Percentiles rank a stretch among this genome's conserved stretches.
These are phyloP conservation scores for Trichoderma semiorbis DNA, from an alignment of 2,329 filamentous ascomycete genomes.

Conservation along the genomic window DNA sequence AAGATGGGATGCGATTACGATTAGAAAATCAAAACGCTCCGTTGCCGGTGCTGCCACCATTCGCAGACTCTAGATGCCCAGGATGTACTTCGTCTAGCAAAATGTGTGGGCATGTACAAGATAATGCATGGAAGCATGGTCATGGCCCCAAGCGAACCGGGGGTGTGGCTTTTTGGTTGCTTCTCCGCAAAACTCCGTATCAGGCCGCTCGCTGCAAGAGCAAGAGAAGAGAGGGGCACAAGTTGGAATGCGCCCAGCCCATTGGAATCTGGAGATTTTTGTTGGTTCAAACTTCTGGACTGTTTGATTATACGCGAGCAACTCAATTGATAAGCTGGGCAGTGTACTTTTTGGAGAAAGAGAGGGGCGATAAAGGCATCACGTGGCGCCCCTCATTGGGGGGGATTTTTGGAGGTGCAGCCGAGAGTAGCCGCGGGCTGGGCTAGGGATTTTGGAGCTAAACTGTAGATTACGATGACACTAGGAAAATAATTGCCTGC, in stretches of 20 bases:
- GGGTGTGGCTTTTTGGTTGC: not conserved
- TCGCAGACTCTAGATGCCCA: not conserved
- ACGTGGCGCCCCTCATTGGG: slow-evolving; percentile 23
- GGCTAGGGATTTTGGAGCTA: slow-evolving; percentile 7
- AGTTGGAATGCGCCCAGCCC: not conserved
- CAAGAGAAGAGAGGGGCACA: not conserved
- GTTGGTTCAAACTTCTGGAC: not conserved
- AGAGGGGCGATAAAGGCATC: slow-evolving; percentile 21
- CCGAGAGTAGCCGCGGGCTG: slow-evolving; percentile 26
- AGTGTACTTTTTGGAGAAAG: not conserved
- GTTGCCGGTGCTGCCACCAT: slow-evolving; percentile 2
- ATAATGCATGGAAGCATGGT: not conserved
- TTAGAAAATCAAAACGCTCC: not conserved
- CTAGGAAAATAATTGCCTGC: not conserved
- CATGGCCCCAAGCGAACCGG: not conserved
- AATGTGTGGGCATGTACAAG: not conserved
- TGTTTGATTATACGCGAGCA: not conserved
- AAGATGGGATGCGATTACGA: not conserved
- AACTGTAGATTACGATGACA: not conserved
- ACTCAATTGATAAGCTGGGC: not conserved
- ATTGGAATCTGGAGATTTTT: not conserved
- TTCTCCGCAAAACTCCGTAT: slow-evolving; percentile 19
- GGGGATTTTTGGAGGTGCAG: slow-evolving; percentile 1
- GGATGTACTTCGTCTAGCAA: not conserved
- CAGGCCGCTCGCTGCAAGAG: slow-evolving; percentile 17